These are phyloP conservation scores for Umbelopsis isabellina DNA, from an alignment of 192 early-diverging fungal genomes.

Conservation along the genomic window DNA sequence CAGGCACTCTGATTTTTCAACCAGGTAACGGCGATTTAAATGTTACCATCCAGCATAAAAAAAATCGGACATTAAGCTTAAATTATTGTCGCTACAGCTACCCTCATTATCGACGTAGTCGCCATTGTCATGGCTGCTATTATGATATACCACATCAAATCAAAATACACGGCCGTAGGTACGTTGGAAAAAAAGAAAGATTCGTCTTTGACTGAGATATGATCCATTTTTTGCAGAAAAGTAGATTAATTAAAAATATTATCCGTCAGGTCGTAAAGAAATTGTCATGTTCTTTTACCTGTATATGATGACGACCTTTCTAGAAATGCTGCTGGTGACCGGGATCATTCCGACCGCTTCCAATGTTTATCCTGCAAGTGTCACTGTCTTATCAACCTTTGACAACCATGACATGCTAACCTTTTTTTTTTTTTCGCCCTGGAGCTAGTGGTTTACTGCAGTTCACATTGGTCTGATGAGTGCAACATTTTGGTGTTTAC, in stretches of 20 bases:
- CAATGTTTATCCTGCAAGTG: conserved; percentile 63
- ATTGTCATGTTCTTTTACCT: conserved; percentile 91
- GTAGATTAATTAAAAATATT: background rate
- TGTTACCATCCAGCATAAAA: background rate
- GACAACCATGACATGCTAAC: conserved; percentile 13
- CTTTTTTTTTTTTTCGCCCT: background rate
- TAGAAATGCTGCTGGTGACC: conserved; percentile 77
- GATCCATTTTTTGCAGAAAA: background rate
- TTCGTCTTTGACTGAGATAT: background rate
- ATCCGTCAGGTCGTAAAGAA: conserved; percentile 74
- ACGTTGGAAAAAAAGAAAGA: conserved; percentile 28
- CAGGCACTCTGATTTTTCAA: conserved; percentile 87
- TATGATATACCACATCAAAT: conserved; percentile 98
- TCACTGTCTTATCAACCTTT: background rate
- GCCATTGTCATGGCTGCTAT: conserved; percentile 94
- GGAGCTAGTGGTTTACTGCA: conserved; percentile 69
- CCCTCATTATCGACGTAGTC: conserved; percentile 91
- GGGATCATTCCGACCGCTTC: conserved; percentile 77
- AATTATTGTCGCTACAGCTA: conserved; percentile 54
- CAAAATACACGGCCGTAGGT: conserved; percentile 98
- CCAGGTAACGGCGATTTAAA: conserved; percentile 54
- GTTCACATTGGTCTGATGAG: conserved; percentile 71
- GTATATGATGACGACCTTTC: conserved; percentile 71
- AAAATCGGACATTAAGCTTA: conserved; percentile 24
- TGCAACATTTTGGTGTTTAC: conserved; percentile 80